phyloP scores from a whole-genome alignment of 345 rosid species.

The Xanthoceras sorbifolium region DNA sequence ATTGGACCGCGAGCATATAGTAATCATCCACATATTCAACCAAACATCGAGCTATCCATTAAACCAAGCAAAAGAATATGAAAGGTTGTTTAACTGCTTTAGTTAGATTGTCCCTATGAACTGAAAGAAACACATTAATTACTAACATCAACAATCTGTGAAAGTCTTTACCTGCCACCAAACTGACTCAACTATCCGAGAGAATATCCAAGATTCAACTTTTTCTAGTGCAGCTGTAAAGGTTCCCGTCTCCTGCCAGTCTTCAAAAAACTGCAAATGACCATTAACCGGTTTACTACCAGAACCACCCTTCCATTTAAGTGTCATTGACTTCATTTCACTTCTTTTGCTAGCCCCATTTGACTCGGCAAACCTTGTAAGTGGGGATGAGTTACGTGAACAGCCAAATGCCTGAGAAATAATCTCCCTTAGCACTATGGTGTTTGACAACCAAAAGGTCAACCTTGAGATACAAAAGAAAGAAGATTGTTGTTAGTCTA shows the following conservation, averaged over 20 bases:
- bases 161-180: conserved; percentile 92
- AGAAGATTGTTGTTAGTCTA: conserved; percentile 18
- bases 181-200: conserved; percentile 86
- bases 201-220: conserved; percentile 89
- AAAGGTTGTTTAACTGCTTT: not conserved
- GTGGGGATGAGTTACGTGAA: conserved; percentile 42
- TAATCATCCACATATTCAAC: conserved; percentile 6
- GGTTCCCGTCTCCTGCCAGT: conserved; percentile 96
- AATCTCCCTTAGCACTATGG: conserved; percentile 77
- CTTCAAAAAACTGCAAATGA: conserved; percentile 50
- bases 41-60: not conserved
- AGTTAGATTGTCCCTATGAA: not conserved
- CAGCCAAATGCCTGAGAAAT: conserved; percentile 75
- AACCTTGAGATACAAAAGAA: conserved; percentile 53
- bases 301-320: conserved; percentile 51
- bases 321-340: conserved; percentile 35
- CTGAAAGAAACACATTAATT: not conserved
- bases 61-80: not conserved
- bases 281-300: conserved; percentile 42
- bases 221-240: conserved; percentile 72
- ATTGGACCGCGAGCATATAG: not conserved
- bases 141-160: not conserved
- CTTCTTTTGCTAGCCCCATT: conserved; percentile 48
- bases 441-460: conserved; percentile 91
- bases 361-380: conserved; percentile 45